Evolutionary conservation across 805 yeast genomes (phyloP).

Genomic region (Hanseniaspora hatyaiensis): DNA sequence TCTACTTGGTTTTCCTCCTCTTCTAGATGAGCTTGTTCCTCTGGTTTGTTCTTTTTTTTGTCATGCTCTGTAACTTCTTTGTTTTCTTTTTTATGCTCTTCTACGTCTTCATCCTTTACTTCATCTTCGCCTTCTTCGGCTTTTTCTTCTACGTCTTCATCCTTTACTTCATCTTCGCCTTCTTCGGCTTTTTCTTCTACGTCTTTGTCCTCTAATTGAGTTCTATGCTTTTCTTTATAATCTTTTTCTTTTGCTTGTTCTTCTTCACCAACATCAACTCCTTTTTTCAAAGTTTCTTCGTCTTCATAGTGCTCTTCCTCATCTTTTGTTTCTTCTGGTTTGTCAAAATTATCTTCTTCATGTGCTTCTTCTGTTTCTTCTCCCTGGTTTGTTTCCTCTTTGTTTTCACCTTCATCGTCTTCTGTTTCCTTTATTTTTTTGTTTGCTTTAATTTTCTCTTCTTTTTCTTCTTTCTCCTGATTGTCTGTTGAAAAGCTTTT

Average conservation of each 20-base stretch:
- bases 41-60: neutral
- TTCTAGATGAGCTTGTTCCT: too few relatives aligned
- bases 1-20: neutral
- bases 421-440: neutral
- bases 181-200: slow-evolving; percentile 6
- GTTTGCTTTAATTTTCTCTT: neutral
- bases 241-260: slow-evolving; percentile 10
- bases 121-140: neutral
- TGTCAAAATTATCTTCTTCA: slow-evolving; percentile 13
- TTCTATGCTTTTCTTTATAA: slow-evolving; percentile 15
- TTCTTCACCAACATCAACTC: slow-evolving; percentile 12
- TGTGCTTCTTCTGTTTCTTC: neutral
- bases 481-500: neutral
- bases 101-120: neutral
- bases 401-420: neutral
- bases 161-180: slow-evolving; percentile 6
- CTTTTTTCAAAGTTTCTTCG: slow-evolving; percentile 14
- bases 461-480: slow-evolving; percentile 1
- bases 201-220: slow-evolving; percentile 14
- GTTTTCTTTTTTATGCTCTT: neutral
- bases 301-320: slow-evolving; percentile 11
- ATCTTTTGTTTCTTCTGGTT: slow-evolving; percentile 18
- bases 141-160: slow-evolving; percentile 22
- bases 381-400: neutral
- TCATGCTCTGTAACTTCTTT: neutral